Conservation (phyloP, 805 yeast genomes). For the Yamadazyma ubonensis region DNA sequence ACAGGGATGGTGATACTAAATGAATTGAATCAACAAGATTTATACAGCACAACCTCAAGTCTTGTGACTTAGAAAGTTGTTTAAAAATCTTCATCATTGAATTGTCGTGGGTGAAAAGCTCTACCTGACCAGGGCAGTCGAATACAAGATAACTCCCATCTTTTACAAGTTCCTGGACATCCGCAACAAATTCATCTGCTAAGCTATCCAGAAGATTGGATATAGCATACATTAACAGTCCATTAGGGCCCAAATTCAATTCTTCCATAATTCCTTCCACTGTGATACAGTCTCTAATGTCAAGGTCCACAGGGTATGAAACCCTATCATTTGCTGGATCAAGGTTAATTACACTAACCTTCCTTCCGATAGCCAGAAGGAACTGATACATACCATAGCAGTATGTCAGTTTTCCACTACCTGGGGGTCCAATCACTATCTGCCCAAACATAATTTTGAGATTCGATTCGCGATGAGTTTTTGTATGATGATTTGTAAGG, state of each 20-base stretch:
- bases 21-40: slow-evolving; percentile 81
- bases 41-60: slow-evolving; percentile 78
- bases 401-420: slow-evolving; percentile 94
- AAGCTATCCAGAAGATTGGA: slow-evolving; percentile 82
- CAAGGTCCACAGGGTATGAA: slow-evolving; percentile 66
- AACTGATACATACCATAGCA: slow-evolving; percentile 92
- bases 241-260: slow-evolving; percentile 77
- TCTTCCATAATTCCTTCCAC: slow-evolving; percentile 77
- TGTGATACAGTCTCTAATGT: slow-evolving; percentile 73
- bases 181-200: slow-evolving; percentile 89
- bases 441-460: slow-evolving; percentile 63
- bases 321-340: slow-evolving; percentile 87
- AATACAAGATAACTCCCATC: slow-evolving; percentile 71
- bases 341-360: slow-evolving; percentile 77
- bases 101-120: slow-evolving; percentile 85
- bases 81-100: slow-evolving; percentile 69
- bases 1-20: slow-evolving; percentile 83
- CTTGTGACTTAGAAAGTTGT: slow-evolving; percentile 52
- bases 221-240: slow-evolving; percentile 86
- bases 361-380: slow-evolving; percentile 89
- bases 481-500: too few species aligned
- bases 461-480: too few species aligned
- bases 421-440: slow-evolving; percentile 96
- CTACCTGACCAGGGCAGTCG: slow-evolving; percentile 96
- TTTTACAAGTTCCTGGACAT: slow-evolving; percentile 57